Evolutionary conservation across 2,329 filamentous ascomycete genomes (phyloP).

Genomic region (Sporothrix humicola): DNA sequence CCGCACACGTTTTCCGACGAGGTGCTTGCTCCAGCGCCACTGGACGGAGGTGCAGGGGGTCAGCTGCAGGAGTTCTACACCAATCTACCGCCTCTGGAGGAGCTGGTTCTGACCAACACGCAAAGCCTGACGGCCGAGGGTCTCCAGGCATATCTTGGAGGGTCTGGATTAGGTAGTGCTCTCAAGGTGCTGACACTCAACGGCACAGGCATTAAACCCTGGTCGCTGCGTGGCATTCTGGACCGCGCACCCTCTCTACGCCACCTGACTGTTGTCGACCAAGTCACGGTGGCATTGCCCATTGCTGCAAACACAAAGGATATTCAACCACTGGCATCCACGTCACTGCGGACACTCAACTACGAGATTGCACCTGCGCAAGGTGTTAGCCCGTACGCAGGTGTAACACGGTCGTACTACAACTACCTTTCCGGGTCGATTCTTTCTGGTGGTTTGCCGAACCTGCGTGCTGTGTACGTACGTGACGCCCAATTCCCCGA

Average conservation of each 20-base stretch:
- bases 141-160: slow-evolving; percentile 69
- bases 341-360: slow-evolving; percentile 72
- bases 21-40: slow-evolving; percentile 61
- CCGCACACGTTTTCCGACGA: slow-evolving; percentile 68
- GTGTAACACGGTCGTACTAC: slow-evolving; percentile 71
- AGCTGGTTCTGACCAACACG: slow-evolving; percentile 73
- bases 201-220: slow-evolving; percentile 71
- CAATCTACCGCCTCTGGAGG: slow-evolving; percentile 74
- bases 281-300: slow-evolving; percentile 58
- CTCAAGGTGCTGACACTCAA: slow-evolving; percentile 73
- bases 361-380: slow-evolving; percentile 77
- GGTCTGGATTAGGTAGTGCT: slow-evolving; percentile 57
- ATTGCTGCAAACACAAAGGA: slow-evolving; percentile 49
- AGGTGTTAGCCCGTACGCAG: slow-evolving; percentile 60
- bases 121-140: slow-evolving; percentile 75
- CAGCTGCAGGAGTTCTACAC: slow-evolving; percentile 59
- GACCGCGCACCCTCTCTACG: slow-evolving; percentile 62
- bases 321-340: slow-evolving; percentile 70
- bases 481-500: slow-evolving; percentile 84
- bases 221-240: slow-evolving; percentile 66
- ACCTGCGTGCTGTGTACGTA: slow-evolving; percentile 79
- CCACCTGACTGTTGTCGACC: slow-evolving; percentile 61
- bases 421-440: slow-evolving; percentile 85
- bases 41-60: neutral
- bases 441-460: slow-evolving; percentile 74